phyloP scores from a whole-genome alignment of 306 rosid species.

The Cucurbita argyrosperma region DNA sequence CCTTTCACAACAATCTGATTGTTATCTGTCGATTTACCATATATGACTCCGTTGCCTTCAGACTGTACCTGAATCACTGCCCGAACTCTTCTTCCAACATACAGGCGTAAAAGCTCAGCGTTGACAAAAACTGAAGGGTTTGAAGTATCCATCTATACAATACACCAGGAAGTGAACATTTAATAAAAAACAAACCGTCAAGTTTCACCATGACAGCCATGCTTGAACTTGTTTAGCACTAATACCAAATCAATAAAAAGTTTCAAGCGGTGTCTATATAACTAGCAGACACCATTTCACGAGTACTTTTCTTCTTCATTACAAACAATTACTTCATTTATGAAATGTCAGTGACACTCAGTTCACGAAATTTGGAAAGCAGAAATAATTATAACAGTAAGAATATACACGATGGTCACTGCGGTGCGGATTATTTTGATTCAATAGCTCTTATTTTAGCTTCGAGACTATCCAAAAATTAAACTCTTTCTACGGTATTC shows the following conservation, averaged over 20 bases:
- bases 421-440: background rate
- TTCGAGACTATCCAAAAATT: background rate
- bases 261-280: background rate
- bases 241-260: background rate
- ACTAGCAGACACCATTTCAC: background rate
- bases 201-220: background rate
- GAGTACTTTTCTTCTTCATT: background rate
- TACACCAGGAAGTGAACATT: background rate
- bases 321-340: background rate
- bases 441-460: background rate
- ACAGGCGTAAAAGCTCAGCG: conserved; percentile 44
- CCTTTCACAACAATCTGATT: conserved; percentile 58
- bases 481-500: no score
- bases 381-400: background rate
- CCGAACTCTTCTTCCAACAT: conserved; percentile 65
- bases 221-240: background rate
- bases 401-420: background rate
- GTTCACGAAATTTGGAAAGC: background rate
- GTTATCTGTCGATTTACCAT: conserved; percentile 69
- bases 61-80: conserved; percentile 56
- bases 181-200: background rate
- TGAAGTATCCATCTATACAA: conserved; percentile 42
- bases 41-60: conserved; percentile 33
- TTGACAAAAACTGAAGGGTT: conserved; percentile 74
- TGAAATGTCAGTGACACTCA: background rate